Percentiles rank a stretch among this genome's conserved stretches.
Evolutionary conservation across 2,329 filamentous ascomycete species (phyloP).

Genomic region (Lasiodiplodia theobromae): DNA sequence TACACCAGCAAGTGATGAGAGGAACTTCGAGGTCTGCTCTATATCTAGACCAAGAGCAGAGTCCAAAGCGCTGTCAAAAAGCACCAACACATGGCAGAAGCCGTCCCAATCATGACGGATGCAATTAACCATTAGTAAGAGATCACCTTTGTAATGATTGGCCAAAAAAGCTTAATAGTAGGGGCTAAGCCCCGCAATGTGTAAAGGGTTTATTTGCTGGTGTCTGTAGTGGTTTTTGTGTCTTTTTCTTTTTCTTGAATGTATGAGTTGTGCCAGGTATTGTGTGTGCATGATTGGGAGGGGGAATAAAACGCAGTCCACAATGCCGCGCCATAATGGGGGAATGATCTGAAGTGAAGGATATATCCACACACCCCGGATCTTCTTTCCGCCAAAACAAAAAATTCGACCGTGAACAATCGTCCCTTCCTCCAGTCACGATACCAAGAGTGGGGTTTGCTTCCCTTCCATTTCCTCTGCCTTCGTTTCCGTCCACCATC

Average conservation of each 20-base stretch:
- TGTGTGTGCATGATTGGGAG: background rate
- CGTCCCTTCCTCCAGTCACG: background rate
- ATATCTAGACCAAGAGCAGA: no score
- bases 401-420: background rate
- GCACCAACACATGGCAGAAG: background rate
- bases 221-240: conserved; percentile 15
- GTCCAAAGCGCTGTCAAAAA: background rate
- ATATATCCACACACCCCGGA: background rate
- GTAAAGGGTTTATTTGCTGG: background rate
- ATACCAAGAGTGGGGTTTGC: background rate
- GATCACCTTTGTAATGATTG: background rate
- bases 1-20: no score
- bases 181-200: conserved; percentile 5
- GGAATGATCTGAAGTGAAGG: conserved; percentile 1
- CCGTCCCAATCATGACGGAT: background rate
- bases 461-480: background rate
- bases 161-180: background rate
- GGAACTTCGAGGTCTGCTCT: no score
- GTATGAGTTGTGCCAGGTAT: conserved; percentile 12
- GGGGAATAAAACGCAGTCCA: background rate
- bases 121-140: background rate
- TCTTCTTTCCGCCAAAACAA: conserved; percentile 2
- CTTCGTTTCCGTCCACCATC: background rate
- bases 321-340: background rate
- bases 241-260: background rate